Base-by-base conservation (phyloP, 2,329 filamentous ascomycete genomes). In the Xylaria polymorpha region DNA sequence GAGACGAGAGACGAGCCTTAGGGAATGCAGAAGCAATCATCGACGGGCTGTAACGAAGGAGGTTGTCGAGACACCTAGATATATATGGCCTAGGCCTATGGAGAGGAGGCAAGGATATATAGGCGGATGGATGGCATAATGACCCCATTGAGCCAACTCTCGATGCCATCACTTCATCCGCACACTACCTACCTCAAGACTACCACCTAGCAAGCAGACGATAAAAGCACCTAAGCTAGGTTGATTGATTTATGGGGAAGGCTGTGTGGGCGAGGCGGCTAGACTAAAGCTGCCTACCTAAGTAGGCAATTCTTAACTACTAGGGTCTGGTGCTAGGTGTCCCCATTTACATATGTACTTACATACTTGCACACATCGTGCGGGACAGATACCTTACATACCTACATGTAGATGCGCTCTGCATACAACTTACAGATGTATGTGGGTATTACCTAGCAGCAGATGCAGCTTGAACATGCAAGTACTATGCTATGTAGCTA, bases 71-170 rank as follows among this genome's bases (percentile, higher is more conserved):
- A 29, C 59, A 60, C 69, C 62, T 67, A 74, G 64, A 72, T 72
- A 73, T 72, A 73, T 69, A 71, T 73, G 74, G 74, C 68, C 74
- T 72, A 76, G 75, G 74, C 75, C 76, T 22, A 18, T 46, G 56
- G 79, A 79, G 80, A 80, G 80, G 77, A 80, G 78, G 78, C 79
- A 80, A 79, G 79, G 81, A 84, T 85, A 85, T 85, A 85, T 84
- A 85, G 71, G 72, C 77, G 77, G 76, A 75, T 73, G 73, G 73
- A 70, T 67, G 71, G 71, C 43, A 74, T 74, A 29, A 76, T 61
- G 65, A 79, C 74, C 71, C 71, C 72, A 75, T 77, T 68, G 63
- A 72, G 65, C 64, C 69, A 64, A 70, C 71, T 71, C 69, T 74
- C 71, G 72, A 76, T 72, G 72, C 67, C 73, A 69, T 63, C 48